Evolutionary conservation across 2,329 filamentous ascomycete genomes (phyloP), one percentile per base, ranked within the genome.

Genomic region (Xylaria sp.): DNA sequence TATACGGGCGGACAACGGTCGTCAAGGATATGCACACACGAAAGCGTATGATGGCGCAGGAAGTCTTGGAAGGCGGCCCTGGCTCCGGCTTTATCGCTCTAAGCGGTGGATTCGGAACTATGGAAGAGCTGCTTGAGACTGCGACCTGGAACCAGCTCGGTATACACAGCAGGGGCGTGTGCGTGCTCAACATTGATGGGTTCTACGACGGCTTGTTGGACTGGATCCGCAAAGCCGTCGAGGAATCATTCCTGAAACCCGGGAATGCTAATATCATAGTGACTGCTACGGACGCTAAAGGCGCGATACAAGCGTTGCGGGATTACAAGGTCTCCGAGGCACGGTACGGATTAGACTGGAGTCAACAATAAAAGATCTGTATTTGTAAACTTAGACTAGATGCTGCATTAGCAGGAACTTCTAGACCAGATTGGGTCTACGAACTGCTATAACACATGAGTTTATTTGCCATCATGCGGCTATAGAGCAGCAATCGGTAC

Each of bases 21-120:
- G 95, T 98, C 28, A 84, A 88, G 70, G 93, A 97, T 75, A 99
- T 99, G 95, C 95, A 99, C 79, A 94, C 92, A 43, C 88, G 95
- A 67, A 99, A 99, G 82, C 87, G 91, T 70, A 84, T 95, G 80
- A 98, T 99, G 95, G 94, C 94, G 6, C 83, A 88, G 71, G 91
- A 94, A 76, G 93, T 98, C 15, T 85, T 96, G 23, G 84, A 87
- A 19, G 92, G 92, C 25, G 94, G 91, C 0, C 87, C 89, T 0
- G 94, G 94, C 0, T 90, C 88, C 60, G 94, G 94, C 12, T 99
- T 99, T 79, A 87, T 99, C 42, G 93, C 93, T 28, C 80, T 99
- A 62, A 87, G 86, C 58, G 74, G 94, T 45, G 95, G 95, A 0
- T 99, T 94, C 77, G 95, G 95, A 19, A 99, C 95, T 2, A 85